Conservation (phyloP, 495 filamentous ascomycete species). For the Xylaria scruposa region DNA sequence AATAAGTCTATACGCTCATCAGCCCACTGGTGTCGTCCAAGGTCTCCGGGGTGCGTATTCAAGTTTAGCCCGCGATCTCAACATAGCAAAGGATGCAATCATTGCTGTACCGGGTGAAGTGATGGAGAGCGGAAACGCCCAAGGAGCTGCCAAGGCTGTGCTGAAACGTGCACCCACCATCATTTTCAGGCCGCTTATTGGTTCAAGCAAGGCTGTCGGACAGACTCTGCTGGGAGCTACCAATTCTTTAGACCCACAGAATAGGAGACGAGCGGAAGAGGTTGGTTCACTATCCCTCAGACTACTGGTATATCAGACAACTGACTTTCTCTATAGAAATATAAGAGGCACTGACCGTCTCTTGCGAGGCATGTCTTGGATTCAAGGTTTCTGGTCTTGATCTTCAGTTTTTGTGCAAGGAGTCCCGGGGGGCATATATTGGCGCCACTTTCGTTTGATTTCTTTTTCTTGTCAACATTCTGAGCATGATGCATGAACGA, state of each 20-base stretch:
- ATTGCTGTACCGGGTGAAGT: slow-evolving; percentile 93
- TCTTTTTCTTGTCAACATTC: slow-evolving; percentile 10
- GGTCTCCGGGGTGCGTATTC: slow-evolving; percentile 82
- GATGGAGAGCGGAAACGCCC: slow-evolving; percentile 82
- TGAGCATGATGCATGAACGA: slow-evolving; percentile 26
- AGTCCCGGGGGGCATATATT: slow-evolving; percentile 23
- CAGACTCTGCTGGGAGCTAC: slow-evolving; percentile 92
- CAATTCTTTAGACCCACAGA: slow-evolving; percentile 86
- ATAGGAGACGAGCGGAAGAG: slow-evolving; percentile 84
- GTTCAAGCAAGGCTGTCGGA: slow-evolving; percentile 86
- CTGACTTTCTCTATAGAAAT: slow-evolving; percentile 46
- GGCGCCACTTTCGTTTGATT: slow-evolving; percentile 24
- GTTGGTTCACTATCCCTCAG: slow-evolving; percentile 58
- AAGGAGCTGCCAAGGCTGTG: slow-evolving; percentile 81
- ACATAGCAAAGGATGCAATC: slow-evolving; percentile 84
- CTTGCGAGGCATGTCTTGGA: slow-evolving; percentile 10
- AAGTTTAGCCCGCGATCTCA: slow-evolving; percentile 84
- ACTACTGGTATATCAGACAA: slow-evolving; percentile 2
- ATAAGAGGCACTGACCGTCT: slow-evolving; percentile 45
- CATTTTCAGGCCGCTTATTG: slow-evolving; percentile 88
- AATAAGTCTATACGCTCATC: slow-evolving; percentile 90
- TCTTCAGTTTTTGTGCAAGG: slow-evolving; percentile 22
- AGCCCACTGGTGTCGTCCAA: slow-evolving; percentile 85
- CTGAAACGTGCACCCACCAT: slow-evolving; percentile 85
- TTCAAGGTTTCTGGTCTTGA: slow-evolving; percentile 6